These are phyloP conservation scores for Massospora cicadina DNA, from an alignment of 371 early-diverging fungal genomes.

Conservation along the genomic window DNA sequence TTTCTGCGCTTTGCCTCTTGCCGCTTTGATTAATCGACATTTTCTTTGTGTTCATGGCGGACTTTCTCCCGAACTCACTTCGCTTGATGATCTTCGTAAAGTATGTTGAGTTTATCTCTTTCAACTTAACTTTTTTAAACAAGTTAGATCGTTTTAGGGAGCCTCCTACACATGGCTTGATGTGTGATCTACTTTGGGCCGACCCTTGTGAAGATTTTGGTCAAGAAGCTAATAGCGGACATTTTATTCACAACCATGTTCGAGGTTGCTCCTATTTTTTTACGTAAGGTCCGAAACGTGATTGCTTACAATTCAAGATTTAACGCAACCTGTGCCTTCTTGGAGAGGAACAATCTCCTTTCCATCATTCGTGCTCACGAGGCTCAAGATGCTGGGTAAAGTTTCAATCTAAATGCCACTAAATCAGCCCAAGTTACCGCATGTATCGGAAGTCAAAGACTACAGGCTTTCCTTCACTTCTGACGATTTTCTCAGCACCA, in stretches of 20 bases:
- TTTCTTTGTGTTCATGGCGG: constrained; percentile 98
- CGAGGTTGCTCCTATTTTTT: constrained; percentile 90
- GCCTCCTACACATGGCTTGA: constrained; percentile 81
- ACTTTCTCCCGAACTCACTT: constrained; percentile 80
- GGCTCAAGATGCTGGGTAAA: constrained; percentile 86
- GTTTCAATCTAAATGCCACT: constrained; percentile 1
- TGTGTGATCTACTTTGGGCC: constrained; percentile 97
- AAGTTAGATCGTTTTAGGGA: constrained; percentile 88
- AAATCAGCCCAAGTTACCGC: constrained; percentile 33
- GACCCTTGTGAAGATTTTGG: constrained; percentile 95
- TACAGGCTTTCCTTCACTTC: constrained; percentile 87
- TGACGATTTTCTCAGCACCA: constrained; percentile 95
- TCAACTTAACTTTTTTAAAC: not conserved
- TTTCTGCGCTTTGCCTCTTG: constrained; percentile 89
- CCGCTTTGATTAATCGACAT: constrained; percentile 92
- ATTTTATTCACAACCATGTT: constrained; percentile 75
- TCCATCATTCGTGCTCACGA: constrained; percentile 96
- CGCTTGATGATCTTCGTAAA: constrained; percentile 64
- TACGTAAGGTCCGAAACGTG: constrained; percentile 26
- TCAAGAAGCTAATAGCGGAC: constrained; percentile 60
- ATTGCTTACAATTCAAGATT: constrained; percentile 28
- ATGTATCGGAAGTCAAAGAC: constrained; percentile 88
- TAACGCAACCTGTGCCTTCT: constrained; percentile 76
- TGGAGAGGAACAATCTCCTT: constrained; percentile 80
- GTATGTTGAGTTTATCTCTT: constrained; percentile 21